Percentiles rank a stretch among this genome's conserved stretches.
These are phyloP conservation scores for Penicillium olsonii DNA, from an alignment of 2,329 filamentous ascomycete genomes.

Conservation along the genomic window DNA sequence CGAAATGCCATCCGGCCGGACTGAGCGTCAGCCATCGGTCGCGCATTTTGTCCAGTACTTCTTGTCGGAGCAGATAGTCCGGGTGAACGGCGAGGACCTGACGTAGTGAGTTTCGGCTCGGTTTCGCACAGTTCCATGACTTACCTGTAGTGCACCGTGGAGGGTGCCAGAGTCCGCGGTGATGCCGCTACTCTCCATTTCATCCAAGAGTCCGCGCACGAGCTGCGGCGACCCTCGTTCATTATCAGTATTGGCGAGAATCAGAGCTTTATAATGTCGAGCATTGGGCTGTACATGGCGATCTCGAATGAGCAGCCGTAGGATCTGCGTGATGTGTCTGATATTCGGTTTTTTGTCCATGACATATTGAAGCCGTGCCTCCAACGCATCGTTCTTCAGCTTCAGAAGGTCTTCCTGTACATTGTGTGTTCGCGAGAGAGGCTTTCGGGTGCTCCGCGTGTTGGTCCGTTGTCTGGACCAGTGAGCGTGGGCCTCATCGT, in stretches of 20 bases:
- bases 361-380: constrained; percentile 31
- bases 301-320: constrained; percentile 41
- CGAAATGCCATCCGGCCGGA: constrained; percentile 63
- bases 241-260: constrained; percentile 68
- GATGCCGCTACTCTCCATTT: constrained; percentile 67
- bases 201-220: constrained; percentile 65
- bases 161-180: constrained; percentile 67
- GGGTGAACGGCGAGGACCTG: constrained; percentile 76
- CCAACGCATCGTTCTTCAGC: constrained; percentile 25
- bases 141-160: constrained; percentile 69
- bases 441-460: background rate
- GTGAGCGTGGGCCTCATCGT: background rate
- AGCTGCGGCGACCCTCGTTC: constrained; percentile 65
- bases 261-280: constrained; percentile 68
- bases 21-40: constrained; percentile 68
- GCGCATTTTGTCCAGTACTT: constrained; percentile 66
- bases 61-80: constrained; percentile 73
- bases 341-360: constrained; percentile 28
- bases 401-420: constrained; percentile 6
- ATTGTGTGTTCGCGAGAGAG: background rate
- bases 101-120: constrained; percentile 1
- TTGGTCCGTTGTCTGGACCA: background rate
- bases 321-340: constrained; percentile 30
- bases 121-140: constrained; percentile 11
- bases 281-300: constrained; percentile 38